phyloP scores from a whole-genome alignment of 2,329 filamentous ascomycete species.

The Microsporum ferrugineum region DNA sequence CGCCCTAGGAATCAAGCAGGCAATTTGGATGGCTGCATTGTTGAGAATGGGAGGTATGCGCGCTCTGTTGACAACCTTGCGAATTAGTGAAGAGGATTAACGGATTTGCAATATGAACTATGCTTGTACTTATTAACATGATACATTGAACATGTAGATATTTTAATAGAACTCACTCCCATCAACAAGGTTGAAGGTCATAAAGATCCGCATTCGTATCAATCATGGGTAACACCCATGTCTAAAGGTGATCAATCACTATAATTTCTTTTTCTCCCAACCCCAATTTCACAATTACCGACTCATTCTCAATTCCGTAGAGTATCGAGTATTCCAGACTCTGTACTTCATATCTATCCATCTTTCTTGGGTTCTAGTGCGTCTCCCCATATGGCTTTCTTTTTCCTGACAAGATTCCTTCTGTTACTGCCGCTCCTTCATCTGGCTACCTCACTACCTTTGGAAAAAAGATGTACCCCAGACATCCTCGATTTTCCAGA shows the following conservation, averaged over 20 bases:
- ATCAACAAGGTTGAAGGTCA: not conserved
- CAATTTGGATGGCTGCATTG: slow-evolving; percentile 26
- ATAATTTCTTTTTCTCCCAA: not conserved
- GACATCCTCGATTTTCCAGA: not conserved
- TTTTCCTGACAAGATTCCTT: not conserved
- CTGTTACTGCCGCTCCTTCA: not conserved
- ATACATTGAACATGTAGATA: not conserved
- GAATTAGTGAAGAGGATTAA: not conserved
- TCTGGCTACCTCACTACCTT: not conserved
- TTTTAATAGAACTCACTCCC: not conserved
- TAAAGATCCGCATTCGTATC: too few species aligned
- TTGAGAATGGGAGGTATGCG: slow-evolving; percentile 12
- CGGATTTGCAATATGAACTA: not conserved
- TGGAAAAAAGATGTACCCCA: not conserved
- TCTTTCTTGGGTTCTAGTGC: not conserved
- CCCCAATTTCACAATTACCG: not conserved
- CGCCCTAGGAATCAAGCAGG: slow-evolving; percentile 29
- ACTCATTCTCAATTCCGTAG: not conserved
- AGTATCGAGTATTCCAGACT: not conserved
- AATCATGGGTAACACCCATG: not conserved
- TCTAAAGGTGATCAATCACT: not conserved
- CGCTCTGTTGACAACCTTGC: not conserved
- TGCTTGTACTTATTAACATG: not conserved
- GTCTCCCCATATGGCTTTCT: not conserved
- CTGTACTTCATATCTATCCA: not conserved